Conservation (phyloP, 2,329 filamentous ascomycete species). For the Arachnomyces sp. region DNA sequence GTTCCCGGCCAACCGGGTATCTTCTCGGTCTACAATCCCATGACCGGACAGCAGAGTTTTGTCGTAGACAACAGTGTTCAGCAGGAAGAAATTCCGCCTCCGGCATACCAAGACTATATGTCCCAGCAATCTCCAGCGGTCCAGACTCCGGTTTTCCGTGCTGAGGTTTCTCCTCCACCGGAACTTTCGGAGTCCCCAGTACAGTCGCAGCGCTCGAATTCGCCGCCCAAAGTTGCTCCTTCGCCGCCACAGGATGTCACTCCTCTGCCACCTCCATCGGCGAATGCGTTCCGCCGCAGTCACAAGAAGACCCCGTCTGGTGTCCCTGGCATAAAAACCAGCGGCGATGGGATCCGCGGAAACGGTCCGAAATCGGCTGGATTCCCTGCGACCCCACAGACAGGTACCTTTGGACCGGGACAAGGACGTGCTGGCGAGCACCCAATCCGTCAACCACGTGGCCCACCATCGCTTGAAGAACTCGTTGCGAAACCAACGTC, state of each 20-base stretch:
- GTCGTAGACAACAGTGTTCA: slow-evolving; percentile 62
- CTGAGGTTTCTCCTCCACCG: slow-evolving; percentile 75
- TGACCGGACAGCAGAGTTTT: slow-evolving; percentile 76
- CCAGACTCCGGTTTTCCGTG: slow-evolving; percentile 57
- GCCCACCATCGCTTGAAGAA: slow-evolving; percentile 86
- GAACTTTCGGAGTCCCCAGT: slow-evolving; percentile 49
- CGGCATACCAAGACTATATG: slow-evolving; percentile 25
- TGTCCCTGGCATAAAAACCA: slow-evolving; percentile 42
- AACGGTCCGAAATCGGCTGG: slow-evolving; percentile 69
- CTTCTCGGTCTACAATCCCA: slow-evolving; percentile 75
- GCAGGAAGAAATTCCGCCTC: slow-evolving; percentile 33
- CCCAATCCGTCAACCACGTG: slow-evolving; percentile 83
- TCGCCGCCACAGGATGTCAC: slow-evolving; percentile 62
- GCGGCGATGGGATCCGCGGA: slow-evolving; percentile 43
- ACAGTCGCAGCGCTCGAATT: slow-evolving; percentile 48
- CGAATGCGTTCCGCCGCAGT: slow-evolving; percentile 84
- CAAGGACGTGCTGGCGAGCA: slow-evolving; percentile 92
- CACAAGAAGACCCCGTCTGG: slow-evolving; percentile 87
- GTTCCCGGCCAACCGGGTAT: slow-evolving; percentile 66
- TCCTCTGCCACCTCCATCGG: slow-evolving; percentile 78
- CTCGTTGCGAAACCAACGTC: slow-evolving; percentile 81
- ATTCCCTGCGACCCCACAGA: slow-evolving; percentile 72
- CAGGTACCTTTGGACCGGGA: slow-evolving; percentile 83
- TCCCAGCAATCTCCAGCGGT: slow-evolving; percentile 43
- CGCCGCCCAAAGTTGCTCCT: slow-evolving; percentile 54